These are phyloP conservation scores for Nakataea oryzae DNA, from an alignment of 2,329 filamentous ascomycete genomes.

Conservation along the genomic window DNA sequence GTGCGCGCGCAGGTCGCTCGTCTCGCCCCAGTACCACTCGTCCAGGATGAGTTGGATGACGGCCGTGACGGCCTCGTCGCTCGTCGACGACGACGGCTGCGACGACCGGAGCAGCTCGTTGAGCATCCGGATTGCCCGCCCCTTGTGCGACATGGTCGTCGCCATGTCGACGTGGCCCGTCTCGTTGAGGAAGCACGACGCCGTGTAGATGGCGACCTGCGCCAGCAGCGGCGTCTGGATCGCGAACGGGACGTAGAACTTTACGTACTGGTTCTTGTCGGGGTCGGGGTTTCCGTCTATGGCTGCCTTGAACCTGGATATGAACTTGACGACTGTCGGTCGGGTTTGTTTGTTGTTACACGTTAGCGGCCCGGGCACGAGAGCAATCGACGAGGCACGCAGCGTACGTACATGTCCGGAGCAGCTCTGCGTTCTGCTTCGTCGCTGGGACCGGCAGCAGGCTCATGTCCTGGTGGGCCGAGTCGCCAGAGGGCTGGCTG, in stretches of 20 bases:
- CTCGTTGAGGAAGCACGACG: slow-evolving; percentile 40
- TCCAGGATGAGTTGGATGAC: slow-evolving; percentile 37
- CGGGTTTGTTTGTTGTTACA: neutral
- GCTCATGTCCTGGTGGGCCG: neutral
- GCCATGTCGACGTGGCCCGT: slow-evolving; percentile 33
- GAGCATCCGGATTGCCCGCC: slow-evolving; percentile 30
- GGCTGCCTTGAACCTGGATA: slow-evolving; percentile 39
- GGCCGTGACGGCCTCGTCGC: slow-evolving; percentile 34
- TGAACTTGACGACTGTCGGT: slow-evolving; percentile 30
- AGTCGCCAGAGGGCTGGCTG: neutral
- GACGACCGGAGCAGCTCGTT: slow-evolving; percentile 31
- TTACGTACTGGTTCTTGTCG: slow-evolving; percentile 29
- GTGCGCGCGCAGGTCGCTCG: slow-evolving; percentile 31
- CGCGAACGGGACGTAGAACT: slow-evolving; percentile 34
- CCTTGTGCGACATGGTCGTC: slow-evolving; percentile 30
- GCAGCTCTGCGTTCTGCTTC: slow-evolving; percentile 33
- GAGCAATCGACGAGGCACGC: no score
- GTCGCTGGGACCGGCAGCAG: slow-evolving; percentile 28
- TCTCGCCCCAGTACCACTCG: slow-evolving; percentile 44
- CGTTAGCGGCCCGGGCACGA: neutral
- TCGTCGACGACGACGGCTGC: slow-evolving; percentile 17
- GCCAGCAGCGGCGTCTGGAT: slow-evolving; percentile 38
- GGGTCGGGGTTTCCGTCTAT: slow-evolving; percentile 36
- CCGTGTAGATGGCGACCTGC: slow-evolving; percentile 37
- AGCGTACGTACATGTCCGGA: slow-evolving; percentile 30